Base-by-base conservation (phyloP, 2,329 filamentous ascomycete genomes). In the Exophiala sp. region DNA sequence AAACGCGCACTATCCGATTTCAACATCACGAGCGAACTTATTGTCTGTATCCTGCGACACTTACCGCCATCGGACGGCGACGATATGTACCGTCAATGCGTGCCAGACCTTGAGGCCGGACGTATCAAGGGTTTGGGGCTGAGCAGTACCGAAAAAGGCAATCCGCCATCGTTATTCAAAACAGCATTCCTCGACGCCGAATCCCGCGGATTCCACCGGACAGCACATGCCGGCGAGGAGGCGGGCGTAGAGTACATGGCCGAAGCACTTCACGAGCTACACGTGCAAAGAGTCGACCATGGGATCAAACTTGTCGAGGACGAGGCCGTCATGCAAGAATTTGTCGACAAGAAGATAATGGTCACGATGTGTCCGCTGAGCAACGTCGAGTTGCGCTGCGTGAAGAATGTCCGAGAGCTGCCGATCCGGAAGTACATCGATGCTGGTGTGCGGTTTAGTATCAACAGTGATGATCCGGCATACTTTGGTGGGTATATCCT, bases 401-500 rank as follows among this genome's bases (percentile, higher is more conserved):
- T 84, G 1, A 62, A 71, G 45, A 68, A 69, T 24, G 72, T 87
- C 18, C 68, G 71, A 16, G 73, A 84, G 47, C 72, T 86, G 33
- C 86, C 87, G 0, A 77, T 89, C 55, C 75, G 83, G 11, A 73
- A 71, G 48, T 85, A 88, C 61, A 69, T 89, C 16, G 79, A 87
- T 38, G 73, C 73, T 5, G 82, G 84, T 0, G 82, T 89, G 36
- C 77, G 73, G 57, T 89, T 89, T 68, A 86, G 82, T 52, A 81
- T 90, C 67, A 89, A 89, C 69, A 86, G 83, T 61, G 86, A 89
- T 65, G 85, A 89, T 65, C 86, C 86, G 55, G 85, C 84, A 9
- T 89, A 89, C 65, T 91, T 91, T 71, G 86, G 86, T 2, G 85
- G 82, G 0, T 90, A 89, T 68, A 81, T 91, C 49, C 72, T 87